Base-by-base conservation (phyloP, 495 filamentous ascomycete genomes). In the Apiosordaria backusii region DNA sequence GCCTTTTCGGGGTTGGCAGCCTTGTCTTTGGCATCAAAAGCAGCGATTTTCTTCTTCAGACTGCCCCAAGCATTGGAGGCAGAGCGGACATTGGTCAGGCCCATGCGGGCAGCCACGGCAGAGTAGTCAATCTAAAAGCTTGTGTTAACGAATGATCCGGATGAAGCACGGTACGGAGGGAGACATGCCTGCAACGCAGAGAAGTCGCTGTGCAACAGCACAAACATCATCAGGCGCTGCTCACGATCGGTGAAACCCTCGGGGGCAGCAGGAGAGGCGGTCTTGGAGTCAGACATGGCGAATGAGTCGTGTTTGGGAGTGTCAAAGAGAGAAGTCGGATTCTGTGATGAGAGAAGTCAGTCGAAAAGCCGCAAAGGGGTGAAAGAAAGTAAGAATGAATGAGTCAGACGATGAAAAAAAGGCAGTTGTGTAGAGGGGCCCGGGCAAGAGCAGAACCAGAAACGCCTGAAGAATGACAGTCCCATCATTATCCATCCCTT, bases 51-150 rank as follows among this genome's bases (percentile, higher is more conserved):
- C 87, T 97, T 97, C 87, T 97, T 96, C 27, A 93, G 96, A 22
- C 92, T 89, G 22, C 97, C 90, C 89, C 92, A 97, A 7, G 92
- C 92, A 21, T 97, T 91, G 67, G 96, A 94, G 75, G 97, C 93
- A 69, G 97, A 97, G 40, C 59, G 59, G 26, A 19, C 25, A 27
- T 61, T 61, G 59, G 59, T 27, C 3, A 61, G 24, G 0, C 59
- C 59, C 27, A 61, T 35, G 27, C 59, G 59, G 59, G 27, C 26
- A 19, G 59, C 59, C 4, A 61, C 27, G 9, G 26, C n/a, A 19
- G 24, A 15, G 59, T 18, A 40, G 21, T 61, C 26, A 27, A 61
- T 35, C 59, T 61, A 19, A 4, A 22, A 19, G 24, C 3, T 9
- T 9, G 4, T 35, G n/a, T 27, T 7, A 29, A 10, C 24, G 7